Percentiles rank a stretch among this genome's conserved stretches.
Conservation (phyloP, 2,329 filamentous ascomycete species). For the Penicillium hordei region DNA sequence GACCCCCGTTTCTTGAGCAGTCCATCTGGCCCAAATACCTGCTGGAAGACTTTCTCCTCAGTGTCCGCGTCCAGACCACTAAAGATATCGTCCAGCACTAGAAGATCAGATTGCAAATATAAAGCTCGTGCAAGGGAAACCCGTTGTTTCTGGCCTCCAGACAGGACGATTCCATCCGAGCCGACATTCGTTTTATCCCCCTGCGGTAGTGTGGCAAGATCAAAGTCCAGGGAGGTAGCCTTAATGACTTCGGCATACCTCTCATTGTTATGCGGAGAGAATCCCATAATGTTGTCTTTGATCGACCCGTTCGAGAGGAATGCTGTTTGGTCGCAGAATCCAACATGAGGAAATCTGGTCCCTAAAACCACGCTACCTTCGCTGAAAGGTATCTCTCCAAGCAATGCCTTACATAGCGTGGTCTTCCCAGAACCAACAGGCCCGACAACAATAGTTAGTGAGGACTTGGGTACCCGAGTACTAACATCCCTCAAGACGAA, state of each 20-base stretch:
- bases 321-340: neutral
- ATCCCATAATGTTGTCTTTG: neutral
- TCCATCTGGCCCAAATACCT: neutral
- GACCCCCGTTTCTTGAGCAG: neutral
- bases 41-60: neutral
- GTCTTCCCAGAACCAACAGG: neutral
- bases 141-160: neutral
- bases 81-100: neutral
- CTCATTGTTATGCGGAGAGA: neutral
- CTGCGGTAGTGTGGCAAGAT: neutral
- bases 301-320: neutral
- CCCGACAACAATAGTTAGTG: neutral
- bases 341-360: neutral
- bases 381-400: neutral
- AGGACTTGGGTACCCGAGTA: neutral
- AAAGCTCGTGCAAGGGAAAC: neutral
- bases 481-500: neutral
- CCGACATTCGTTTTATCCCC: neutral
- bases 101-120: neutral
- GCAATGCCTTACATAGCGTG: neutral
- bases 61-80: neutral
- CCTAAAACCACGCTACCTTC: neutral
- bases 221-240: neutral
- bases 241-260: neutral
- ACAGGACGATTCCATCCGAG: neutral